Evolutionary conservation across 2,329 filamentous ascomycete genomes (phyloP), one percentile per base, ranked within the genome.

Genomic region (Raffaelea arxii): DNA sequence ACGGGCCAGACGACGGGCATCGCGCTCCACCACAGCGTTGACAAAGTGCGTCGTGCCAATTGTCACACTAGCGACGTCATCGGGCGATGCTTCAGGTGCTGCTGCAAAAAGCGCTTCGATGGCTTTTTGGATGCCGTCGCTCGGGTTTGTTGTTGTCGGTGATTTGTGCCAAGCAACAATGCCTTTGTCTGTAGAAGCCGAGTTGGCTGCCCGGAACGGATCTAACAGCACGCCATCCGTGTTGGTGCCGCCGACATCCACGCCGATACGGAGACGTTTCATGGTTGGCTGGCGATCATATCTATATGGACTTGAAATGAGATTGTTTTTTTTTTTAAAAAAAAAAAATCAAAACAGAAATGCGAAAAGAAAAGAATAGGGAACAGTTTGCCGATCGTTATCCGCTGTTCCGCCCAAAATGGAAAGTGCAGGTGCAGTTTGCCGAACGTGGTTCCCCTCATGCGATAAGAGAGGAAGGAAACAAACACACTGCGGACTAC

Each of bases 41-140:
- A 79, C 66, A 53, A 79, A 79, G 49, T 79, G 74, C 1, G 75
- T 78, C 1, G 71, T 75, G 44, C 73, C 73, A 50, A 77, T 74
- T 3, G 71, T 72, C 14, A 76, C 66, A 49, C 68, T 70, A 14
- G 68, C 65, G 18, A 77, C 62, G 6, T 66, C 56, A 0, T 57
- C 54, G 1, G 66, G 62, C 36, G n/a, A n/a, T n/a, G 55, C 49
- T 27, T 68, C 57, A 6, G 50, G 44, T 14, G 62, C 56, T 1
- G 59, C 53, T 14, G 58, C 43, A 49, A 75, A 64, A 62, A 75
- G 69, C 22, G 60, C 57, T 6, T 57, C 60, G 46, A 75, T 68
- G 35, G 66, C 66, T 41, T 65, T 59, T 43, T 62, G 64, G 53
- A 75, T 73, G 25, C 71, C 71, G 12, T 60, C 53, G 50, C 69